phyloP scores from a whole-genome alignment of 2,329 filamentous ascomycete species.

The Proliferodiscus dingleyae region DNA sequence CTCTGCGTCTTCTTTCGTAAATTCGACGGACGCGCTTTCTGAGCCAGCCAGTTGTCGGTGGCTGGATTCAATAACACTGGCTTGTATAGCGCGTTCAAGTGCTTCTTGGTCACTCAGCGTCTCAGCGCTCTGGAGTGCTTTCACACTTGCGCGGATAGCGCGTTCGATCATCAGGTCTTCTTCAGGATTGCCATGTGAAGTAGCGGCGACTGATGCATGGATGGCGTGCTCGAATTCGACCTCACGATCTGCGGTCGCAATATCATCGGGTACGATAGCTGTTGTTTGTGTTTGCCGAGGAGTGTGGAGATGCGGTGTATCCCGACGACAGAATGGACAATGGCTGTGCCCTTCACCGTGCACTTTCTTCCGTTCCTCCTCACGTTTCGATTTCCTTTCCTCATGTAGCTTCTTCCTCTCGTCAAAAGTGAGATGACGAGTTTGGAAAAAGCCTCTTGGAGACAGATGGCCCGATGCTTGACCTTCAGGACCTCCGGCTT shows the following conservation, averaged over 20 bases:
- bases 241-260: slow-evolving; percentile 35
- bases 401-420: slow-evolving; percentile 48
- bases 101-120: slow-evolving; percentile 35
- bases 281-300: slow-evolving; percentile 16
- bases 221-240: slow-evolving; percentile 70
- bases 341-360: slow-evolving; percentile 15
- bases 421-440: slow-evolving; percentile 44
- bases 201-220: slow-evolving; percentile 61
- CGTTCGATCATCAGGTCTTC: slow-evolving; percentile 69
- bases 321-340: slow-evolving; percentile 24
- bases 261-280: slow-evolving; percentile 7
- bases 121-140: slow-evolving; percentile 44
- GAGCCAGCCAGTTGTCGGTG: slow-evolving; percentile 8
- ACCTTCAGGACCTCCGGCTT: slow-evolving; percentile 25
- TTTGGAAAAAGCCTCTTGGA: slow-evolving; percentile 44
- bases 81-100: slow-evolving; percentile 44
- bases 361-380: slow-evolving; percentile 24
- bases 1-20: slow-evolving; percentile 43
- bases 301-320: slow-evolving; percentile 19
- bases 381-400: slow-evolving; percentile 37
- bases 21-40: background rate
- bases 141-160: slow-evolving; percentile 68
- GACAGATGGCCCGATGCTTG: slow-evolving; percentile 21
- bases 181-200: slow-evolving; percentile 61
- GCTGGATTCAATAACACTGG: slow-evolving; percentile 42